phyloP scores from a whole-genome alignment of 1,139 yeast genomes.

The Yamadazyma pseudoaaseri region DNA sequence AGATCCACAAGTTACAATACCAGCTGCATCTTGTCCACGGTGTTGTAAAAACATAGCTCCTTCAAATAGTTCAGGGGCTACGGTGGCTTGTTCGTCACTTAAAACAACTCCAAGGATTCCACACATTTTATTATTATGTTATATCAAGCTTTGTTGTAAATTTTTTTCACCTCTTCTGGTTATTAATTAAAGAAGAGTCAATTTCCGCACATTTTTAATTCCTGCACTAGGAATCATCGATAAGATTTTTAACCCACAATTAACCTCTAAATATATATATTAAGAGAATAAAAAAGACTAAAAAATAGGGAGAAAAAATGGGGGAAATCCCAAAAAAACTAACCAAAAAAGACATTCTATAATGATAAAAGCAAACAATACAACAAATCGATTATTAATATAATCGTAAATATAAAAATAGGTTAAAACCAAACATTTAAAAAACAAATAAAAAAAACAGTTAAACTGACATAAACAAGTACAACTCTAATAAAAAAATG shows the following conservation, averaged over 20 bases:
- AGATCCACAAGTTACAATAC: conserved; percentile 93
- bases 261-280: background rate
- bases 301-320: conserved; percentile 2
- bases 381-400: conserved; percentile 3
- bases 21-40: conserved; percentile 99
- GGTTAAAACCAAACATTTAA: background rate
- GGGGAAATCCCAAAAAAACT: conserved; percentile 1
- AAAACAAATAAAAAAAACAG: conserved; percentile 5
- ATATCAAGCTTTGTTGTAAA: background rate
- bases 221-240: background rate
- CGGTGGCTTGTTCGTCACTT: conserved; percentile 70
- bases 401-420: conserved; percentile 3
- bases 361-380: conserved; percentile 5
- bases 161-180: conserved; percentile 1
- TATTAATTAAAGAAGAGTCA: conserved; percentile 5
- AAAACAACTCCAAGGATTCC: conserved; percentile 88
- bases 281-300: background rate
- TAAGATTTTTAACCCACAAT: background rate
- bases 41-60: conserved; percentile 94
- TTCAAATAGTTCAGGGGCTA: conserved; percentile 88
- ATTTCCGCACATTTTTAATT: conserved; percentile 1
- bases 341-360: conserved; percentile 10
- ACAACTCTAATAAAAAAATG: conserved; percentile 5
- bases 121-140: conserved; percentile 67
- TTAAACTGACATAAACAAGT: background rate